Conservation (phyloP, 495 filamentous ascomycete genomes). For the Xylaria curta region DNA sequence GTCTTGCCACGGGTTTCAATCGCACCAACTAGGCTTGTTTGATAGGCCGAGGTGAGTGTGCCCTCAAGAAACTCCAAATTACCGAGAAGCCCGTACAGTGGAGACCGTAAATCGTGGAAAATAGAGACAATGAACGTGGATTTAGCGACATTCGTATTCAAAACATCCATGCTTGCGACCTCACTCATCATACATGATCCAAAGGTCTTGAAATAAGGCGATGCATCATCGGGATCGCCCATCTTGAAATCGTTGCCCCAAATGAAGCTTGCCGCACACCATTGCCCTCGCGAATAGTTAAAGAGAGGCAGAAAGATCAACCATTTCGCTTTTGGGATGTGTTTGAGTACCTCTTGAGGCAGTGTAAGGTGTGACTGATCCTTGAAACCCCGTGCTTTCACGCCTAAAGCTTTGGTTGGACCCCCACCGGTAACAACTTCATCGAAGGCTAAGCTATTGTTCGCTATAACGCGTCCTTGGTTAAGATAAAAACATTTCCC, state of each 20-base stretch:
- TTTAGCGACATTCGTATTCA: constrained; percentile 58
- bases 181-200: constrained; percentile 67
- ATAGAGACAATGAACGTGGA: constrained; percentile 74
- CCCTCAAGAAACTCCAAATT: constrained; percentile 68
- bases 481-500: not conserved
- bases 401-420: no score
- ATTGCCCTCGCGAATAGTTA: constrained; percentile 71
- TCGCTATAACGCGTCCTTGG: not conserved
- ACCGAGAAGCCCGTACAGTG: constrained; percentile 77
- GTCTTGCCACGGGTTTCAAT: constrained; percentile 78
- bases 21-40: constrained; percentile 61
- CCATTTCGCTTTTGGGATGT: constrained; percentile 49
- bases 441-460: not conserved
- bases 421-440: not conserved
- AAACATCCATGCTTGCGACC: constrained; percentile 57
- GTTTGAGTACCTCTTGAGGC: constrained; percentile 31
- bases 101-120: constrained; percentile 79
- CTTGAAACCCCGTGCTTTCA: not conserved
- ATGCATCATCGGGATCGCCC: constrained; percentile 49
- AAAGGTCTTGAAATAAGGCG: constrained; percentile 54
- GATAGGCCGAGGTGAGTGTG: not conserved
- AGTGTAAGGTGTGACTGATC: constrained; percentile 1
- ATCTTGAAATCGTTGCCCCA: constrained; percentile 62
- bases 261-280: constrained; percentile 71
- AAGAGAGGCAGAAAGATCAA: constrained; percentile 69